Percentiles rank a stretch among this genome's conserved stretches.
These are phyloP conservation scores for Trichoderma atroviride DNA, from an alignment of 2,329 filamentous ascomycete genomes.

Conservation along the genomic window DNA sequence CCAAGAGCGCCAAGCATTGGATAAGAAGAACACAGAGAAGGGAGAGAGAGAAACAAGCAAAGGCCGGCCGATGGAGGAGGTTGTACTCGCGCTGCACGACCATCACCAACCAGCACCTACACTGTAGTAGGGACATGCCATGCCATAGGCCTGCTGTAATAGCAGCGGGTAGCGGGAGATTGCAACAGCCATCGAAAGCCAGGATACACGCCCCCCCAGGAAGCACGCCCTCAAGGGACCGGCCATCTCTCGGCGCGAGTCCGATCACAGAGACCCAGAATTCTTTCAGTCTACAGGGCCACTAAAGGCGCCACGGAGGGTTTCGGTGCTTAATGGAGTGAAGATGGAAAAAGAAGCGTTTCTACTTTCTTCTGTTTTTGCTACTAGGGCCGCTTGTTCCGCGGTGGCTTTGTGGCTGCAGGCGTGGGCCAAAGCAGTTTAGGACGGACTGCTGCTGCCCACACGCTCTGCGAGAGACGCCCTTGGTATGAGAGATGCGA, in stretches of 20 bases:
- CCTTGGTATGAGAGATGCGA: not conserved
- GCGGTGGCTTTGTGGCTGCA: slow-evolving; percentile 24
- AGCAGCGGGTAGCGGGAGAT: not conserved
- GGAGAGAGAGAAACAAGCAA: not conserved
- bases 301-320: slow-evolving; percentile 9
- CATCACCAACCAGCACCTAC: not conserved
- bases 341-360: not conserved
- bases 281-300: slow-evolving; percentile 3
- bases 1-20: slow-evolving; percentile 16
- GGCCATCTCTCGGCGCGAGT: slow-evolving; percentile 24
- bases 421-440: slow-evolving; percentile 8
- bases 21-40: not conserved
- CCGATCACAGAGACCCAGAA: slow-evolving; percentile 12
- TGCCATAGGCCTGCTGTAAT: not conserved
- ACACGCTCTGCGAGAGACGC: not conserved
- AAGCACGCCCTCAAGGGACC: not conserved
- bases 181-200: not conserved
- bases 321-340: not conserved
- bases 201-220: slow-evolving; percentile 6
- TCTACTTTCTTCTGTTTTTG: not conserved
- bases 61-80: not conserved
- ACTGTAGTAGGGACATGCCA: not conserved
- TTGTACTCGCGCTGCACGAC: not conserved
- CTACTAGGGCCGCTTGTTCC: slow-evolving; percentile 20
- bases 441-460: slow-evolving; percentile 13